These are phyloP conservation scores for Polyporus tsugae DNA, from an alignment of 1,284 basidiomycete species.

Conservation along the genomic window DNA sequence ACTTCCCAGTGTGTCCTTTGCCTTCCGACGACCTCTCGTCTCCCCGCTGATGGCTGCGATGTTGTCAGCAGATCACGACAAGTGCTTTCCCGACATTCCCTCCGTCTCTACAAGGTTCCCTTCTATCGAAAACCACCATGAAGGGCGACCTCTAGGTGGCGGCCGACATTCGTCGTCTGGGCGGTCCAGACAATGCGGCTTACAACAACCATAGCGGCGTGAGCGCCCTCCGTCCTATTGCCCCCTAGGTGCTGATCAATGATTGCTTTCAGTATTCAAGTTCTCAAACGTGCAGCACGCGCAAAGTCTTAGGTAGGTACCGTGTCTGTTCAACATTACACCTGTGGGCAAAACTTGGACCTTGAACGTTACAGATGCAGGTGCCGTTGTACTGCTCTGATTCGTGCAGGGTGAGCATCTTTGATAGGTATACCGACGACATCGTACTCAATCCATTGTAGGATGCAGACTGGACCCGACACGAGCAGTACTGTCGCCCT, in stretches of 20 bases:
- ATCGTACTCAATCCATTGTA: background rate
- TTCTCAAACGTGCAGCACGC: too few relatives aligned
- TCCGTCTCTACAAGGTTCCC: too few relatives aligned
- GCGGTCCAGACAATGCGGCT: slow-evolving; percentile 38
- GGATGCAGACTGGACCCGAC: background rate
- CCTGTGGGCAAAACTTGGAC: background rate
- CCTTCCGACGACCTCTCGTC: too few relatives aligned
- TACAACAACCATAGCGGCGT: slow-evolving; percentile 40
- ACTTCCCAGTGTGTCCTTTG: too few relatives aligned
- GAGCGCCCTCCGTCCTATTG: background rate
- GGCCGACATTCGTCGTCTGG: slow-evolving; percentile 37
- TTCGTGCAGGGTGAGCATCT: background rate
- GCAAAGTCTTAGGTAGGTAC: too few relatives aligned
- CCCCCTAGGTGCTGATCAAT: background rate
- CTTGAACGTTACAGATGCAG: background rate
- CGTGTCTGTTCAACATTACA: background rate
- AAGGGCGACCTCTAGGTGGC: slow-evolving; percentile 40
- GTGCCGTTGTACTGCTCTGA: background rate
- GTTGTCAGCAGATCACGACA: too few relatives aligned
- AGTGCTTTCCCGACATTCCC: too few relatives aligned
- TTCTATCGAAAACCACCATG: slow-evolving; percentile 16
- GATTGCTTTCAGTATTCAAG: slow-evolving; percentile 12
- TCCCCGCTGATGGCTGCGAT: too few relatives aligned
- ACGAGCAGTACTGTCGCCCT: background rate
- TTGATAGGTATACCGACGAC: background rate